Conservation (phyloP, 257 asterid species). For the Cordia subcordata region DNA sequence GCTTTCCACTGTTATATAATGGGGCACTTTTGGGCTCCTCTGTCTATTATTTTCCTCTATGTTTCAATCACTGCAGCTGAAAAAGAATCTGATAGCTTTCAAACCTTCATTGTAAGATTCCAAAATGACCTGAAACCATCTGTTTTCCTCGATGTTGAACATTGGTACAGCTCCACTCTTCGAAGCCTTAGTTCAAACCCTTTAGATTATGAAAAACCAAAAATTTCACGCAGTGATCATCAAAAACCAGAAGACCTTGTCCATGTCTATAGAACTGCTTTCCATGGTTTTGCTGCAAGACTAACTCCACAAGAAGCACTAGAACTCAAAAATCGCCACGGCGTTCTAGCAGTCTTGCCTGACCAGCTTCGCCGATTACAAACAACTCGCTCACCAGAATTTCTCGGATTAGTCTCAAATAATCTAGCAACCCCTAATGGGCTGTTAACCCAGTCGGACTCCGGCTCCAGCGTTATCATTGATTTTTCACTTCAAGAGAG, state of each 20-base stretch:
- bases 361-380: conserved; percentile 69
- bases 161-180: conserved; percentile 76
- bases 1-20: conserved; percentile 1
- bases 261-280: conserved; percentile 63
- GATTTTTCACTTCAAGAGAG: no score
- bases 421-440: conserved; percentile 22
- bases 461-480: conserved; percentile 59
- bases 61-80: conserved; percentile 13
- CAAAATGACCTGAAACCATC: conserved; percentile 62
- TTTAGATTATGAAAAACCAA: conserved; percentile 9
- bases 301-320: conserved; percentile 48
- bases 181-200: conserved; percentile 29
- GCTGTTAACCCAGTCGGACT: conserved; percentile 53
- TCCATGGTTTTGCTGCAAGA: conserved; percentile 71
- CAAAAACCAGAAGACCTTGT: conserved; percentile 22
- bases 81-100: conserved; percentile 8
- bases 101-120: conserved; percentile 59
- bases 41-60: conserved; percentile 5
- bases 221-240: conserved; percentile 6
- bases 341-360: conserved; percentile 50
- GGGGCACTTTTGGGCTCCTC: conserved; percentile 7
- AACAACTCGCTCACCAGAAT: conserved; percentile 63
- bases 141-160: conserved; percentile 41
- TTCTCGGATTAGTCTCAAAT: conserved; percentile 42
- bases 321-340: conserved; percentile 35